Evolutionary conservation across 768 basidiomycete species (phyloP), one percentile per base, ranked within the genome.

Genomic region (Trametes elegans): DNA sequence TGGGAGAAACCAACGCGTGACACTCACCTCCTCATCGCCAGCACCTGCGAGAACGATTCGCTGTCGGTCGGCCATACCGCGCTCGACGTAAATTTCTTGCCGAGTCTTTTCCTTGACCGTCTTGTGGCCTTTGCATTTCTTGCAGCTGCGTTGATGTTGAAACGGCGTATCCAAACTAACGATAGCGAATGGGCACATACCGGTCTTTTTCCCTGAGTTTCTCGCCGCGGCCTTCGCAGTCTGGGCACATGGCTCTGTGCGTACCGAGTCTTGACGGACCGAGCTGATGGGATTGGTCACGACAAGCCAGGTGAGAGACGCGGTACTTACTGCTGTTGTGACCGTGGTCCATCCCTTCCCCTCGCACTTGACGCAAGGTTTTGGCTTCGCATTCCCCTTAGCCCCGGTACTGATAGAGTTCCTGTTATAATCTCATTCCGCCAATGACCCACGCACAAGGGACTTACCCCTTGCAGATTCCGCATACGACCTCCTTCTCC

Each of bases 61-160:
- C 66, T 96, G 85, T 9, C 83, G 81, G 63, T 94, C 83, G 5
- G 83, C 68, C 85, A 93, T 93, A 13, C 96, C 96, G 49, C 84
- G 85, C 64, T 95, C 91, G 40, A 98, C 79, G 62, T 83, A 80
- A 21, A 97, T 85, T 60, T 95, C 93, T 60, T 93, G 85, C 44
- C 90, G 84, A 41, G 87, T 90, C 76, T 93, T 97, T 67, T 96
- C 93, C 59, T 88, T 85, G 39, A 88, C 80, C 0, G 84, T 87
- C 68, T 86, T 88, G 48, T 81, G 79, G 4, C 94, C 96, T 64
- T 94, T 93, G 73, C 96, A 98, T 67, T 92, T 96, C 72, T 95
- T 98, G 73, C 95, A 98, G 61, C 94, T 96, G 64, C 18, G 18
- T 6, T 5, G 4, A 19, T 27, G 50, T 42, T 29, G 45, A 29